Conservation (phyloP, 805 yeast genomes). For the Yamadazyma scolyti region DNA sequence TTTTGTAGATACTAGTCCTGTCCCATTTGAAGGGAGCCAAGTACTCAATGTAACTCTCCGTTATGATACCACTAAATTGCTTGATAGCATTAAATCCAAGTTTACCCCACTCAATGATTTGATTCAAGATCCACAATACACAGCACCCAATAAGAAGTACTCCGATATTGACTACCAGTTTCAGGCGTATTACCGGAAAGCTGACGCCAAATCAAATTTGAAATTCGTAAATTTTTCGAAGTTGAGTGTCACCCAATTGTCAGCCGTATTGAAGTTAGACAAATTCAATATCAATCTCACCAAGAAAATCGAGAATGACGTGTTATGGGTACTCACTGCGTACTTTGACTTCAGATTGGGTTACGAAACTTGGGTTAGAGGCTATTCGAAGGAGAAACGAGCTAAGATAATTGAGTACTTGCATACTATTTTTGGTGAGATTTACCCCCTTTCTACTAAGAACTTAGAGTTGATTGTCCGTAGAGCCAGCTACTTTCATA, state of each 20-base stretch:
- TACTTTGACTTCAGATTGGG: conserved; percentile 8
- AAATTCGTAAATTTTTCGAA: too few relatives aligned
- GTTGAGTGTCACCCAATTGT: conserved; percentile 5
- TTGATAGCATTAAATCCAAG: too few relatives aligned
- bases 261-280: conserved; percentile 4
- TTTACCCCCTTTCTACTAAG: conserved; percentile 6
- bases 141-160: too few relatives aligned
- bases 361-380: conserved; percentile 6
- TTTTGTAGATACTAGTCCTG: too few relatives aligned
- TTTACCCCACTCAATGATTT: too few relatives aligned
- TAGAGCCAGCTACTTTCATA: conserved; percentile 6
- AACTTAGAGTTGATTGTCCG: conserved; percentile 4
- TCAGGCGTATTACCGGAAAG: too few relatives aligned
- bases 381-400: conserved; percentile 3
- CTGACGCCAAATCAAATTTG: too few relatives aligned
- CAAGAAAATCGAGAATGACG: conserved; percentile 5
- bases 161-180: too few relatives aligned
- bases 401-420: conserved; percentile 3
- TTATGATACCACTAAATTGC: too few relatives aligned
- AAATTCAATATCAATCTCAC: conserved; percentile 6
- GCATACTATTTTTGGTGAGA: conserved; percentile 3
- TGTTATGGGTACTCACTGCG: conserved; percentile 3
- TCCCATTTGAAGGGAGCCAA: too few relatives aligned
- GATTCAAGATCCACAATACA: too few relatives aligned
- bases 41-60: too few relatives aligned